A percentile compares a stretch with the other conserved stretches of the same genome.
phyloP scores from a whole-genome alignment of 1,284 basidiomycete species.

The Cryptococcus sp. region DNA sequence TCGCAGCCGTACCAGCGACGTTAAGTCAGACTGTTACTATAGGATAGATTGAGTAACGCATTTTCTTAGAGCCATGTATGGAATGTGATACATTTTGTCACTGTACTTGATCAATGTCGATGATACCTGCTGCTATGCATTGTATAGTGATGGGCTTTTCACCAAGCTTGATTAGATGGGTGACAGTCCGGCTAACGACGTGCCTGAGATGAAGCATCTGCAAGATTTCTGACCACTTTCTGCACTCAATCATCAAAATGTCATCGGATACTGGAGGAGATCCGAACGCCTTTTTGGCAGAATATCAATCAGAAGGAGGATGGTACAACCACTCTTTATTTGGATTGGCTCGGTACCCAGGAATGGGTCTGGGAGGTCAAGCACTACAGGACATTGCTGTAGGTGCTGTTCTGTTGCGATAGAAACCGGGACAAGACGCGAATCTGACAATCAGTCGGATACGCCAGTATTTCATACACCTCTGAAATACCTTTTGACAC shows the following conservation, averaged over 20 bases:
- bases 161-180: too few species aligned
- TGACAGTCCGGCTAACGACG: too few species aligned
- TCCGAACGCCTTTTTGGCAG: conserved; percentile 19
- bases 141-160: too few species aligned
- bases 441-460: conserved; percentile 18
- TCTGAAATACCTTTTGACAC: conserved; percentile 69
- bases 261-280: conserved; percentile 5
- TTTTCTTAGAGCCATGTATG: too few species aligned
- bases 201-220: too few species aligned
- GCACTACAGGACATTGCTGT: conserved; percentile 47
- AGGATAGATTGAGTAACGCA: too few species aligned
- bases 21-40: too few species aligned
- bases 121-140: too few species aligned
- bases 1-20: too few species aligned
- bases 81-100: too few species aligned
- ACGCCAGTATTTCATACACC: conserved; percentile 75
- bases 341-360: conserved; percentile 22
- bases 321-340: conserved; percentile 30
- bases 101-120: too few species aligned
- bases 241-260: not conserved
- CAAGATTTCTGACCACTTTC: too few species aligned
- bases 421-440: not conserved
- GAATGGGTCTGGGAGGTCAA: conserved; percentile 46
- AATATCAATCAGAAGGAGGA: conserved; percentile 31
- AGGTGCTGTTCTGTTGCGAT: conserved; percentile 1